These are phyloP conservation scores for Metschnikowia chrysomelidarum DNA, from an alignment of 805 yeast genomes.

Conservation along the genomic window DNA sequence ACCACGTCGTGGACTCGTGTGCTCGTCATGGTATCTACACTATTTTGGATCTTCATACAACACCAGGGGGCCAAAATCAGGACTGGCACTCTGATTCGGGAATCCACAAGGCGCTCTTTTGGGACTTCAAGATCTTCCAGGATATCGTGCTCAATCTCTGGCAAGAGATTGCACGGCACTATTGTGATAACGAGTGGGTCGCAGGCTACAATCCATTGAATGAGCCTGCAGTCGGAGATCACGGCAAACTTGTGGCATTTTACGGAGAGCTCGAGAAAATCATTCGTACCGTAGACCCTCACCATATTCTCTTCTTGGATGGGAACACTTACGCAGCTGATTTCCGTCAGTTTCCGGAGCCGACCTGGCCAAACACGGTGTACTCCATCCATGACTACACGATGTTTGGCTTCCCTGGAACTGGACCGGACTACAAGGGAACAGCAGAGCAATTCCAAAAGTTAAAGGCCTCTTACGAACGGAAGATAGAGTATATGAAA, in stretches of 20 bases:
- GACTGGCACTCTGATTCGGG: constrained; percentile 53
- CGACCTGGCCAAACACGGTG: constrained; percentile 42
- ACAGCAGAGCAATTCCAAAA: constrained; percentile 33
- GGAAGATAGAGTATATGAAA: constrained; percentile 45
- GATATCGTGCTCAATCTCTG: constrained; percentile 46
- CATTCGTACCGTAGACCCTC: constrained; percentile 44
- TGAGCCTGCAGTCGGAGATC: constrained; percentile 50
- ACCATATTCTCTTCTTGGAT: constrained; percentile 49
- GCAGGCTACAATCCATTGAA: constrained; percentile 57
- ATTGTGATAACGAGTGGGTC: constrained; percentile 46
- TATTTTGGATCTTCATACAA: constrained; percentile 48
- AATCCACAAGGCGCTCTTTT: constrained; percentile 46
- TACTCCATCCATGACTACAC: constrained; percentile 51
- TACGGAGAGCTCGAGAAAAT: constrained; percentile 38
- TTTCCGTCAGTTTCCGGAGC: constrained; percentile 45
- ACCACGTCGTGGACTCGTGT: constrained; percentile 43
- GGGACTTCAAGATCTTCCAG: constrained; percentile 50
- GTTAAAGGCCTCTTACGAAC: constrained; percentile 36
- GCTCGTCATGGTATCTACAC: constrained; percentile 47
- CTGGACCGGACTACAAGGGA: constrained; percentile 33
- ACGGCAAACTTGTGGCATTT: constrained; percentile 37
- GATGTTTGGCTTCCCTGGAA: constrained; percentile 44
- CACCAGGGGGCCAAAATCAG: constrained; percentile 55
- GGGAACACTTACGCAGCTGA: constrained; percentile 53
- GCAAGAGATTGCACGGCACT: constrained; percentile 44